Evolutionary conservation across 1,284 basidiomycete genomes (phyloP).

Genomic region (Quambalaria eucalypti): DNA sequence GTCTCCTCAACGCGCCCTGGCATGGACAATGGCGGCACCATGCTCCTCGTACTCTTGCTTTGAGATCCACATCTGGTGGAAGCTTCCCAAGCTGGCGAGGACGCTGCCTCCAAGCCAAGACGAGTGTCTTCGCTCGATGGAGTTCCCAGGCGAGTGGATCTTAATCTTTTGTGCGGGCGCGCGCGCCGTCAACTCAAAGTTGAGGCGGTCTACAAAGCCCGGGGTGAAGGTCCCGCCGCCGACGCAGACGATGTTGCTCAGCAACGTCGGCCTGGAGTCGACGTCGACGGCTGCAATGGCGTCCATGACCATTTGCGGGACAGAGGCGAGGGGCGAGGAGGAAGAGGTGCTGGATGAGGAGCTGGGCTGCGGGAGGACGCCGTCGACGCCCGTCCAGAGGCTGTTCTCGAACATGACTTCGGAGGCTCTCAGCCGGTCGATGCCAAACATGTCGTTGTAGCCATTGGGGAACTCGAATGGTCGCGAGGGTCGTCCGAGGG

Average conservation of each 20-base stretch:
- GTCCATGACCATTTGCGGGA: constrained; percentile 58
- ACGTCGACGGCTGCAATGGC: constrained; percentile 78
- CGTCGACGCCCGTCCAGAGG: constrained; percentile 51
- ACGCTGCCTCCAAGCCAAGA: constrained; percentile 44
- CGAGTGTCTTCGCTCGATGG: constrained; percentile 38
- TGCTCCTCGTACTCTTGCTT: constrained; percentile 46
- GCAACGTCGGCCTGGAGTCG: constrained; percentile 77
- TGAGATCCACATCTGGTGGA: constrained; percentile 46
- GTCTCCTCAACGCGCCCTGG: constrained; percentile 20
- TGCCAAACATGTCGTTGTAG: constrained; percentile 73
- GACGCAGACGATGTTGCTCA: constrained; percentile 86
- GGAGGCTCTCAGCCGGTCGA: constrained; percentile 72
- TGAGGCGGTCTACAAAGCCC: constrained; percentile 76
- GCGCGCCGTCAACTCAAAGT: constrained; percentile 65
- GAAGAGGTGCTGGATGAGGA: constrained; percentile 1
- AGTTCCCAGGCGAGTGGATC: constrained; percentile 44
- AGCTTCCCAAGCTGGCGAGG: constrained; percentile 40
- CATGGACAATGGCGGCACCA: constrained; percentile 39
- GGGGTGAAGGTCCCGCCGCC: constrained; percentile 80
- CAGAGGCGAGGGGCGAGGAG: background rate
- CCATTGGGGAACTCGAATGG: constrained; percentile 93
- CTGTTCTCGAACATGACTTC: constrained; percentile 83
- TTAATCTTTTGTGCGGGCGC: constrained; percentile 54
- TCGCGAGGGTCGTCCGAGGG: constrained; percentile 50
- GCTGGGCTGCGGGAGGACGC: background rate